Conservation (phyloP, 2,329 filamentous ascomycete genomes). For the Cordyceps farinosa region DNA sequence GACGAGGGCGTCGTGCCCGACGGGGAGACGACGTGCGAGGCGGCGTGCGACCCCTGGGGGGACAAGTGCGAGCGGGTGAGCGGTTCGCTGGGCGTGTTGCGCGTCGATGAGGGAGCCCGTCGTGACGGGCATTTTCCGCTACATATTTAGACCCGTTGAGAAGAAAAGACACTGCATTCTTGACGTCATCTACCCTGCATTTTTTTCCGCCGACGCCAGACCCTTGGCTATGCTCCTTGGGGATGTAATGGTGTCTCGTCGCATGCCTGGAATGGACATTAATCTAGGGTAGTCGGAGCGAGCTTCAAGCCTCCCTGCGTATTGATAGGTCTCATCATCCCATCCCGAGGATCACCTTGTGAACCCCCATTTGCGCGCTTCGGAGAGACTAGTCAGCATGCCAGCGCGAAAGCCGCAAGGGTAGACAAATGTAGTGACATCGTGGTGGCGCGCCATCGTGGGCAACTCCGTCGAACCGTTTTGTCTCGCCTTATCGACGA, state of each 20-base stretch:
- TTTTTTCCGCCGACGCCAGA: no score
- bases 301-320: background rate
- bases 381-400: background rate
- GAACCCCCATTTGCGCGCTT: background rate
- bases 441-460: background rate
- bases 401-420: background rate
- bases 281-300: background rate
- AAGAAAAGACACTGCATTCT: no score
- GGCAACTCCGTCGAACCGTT: background rate
- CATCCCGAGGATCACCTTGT: background rate
- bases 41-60: slow-evolving; percentile 23
- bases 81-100: no score
- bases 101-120: background rate
- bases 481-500: background rate
- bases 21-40: slow-evolving; percentile 24
- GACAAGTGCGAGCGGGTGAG: background rate
- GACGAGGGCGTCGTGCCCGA: slow-evolving; percentile 29
- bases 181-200: no score
- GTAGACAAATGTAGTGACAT: background rate
- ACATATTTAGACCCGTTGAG: background rate
- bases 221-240: no score
- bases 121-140: background rate
- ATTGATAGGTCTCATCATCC: background rate
- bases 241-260: background rate
- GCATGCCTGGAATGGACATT: background rate